phyloP scores from a whole-genome alignment of 1,139 yeast species.

The Candida sp. region DNA sequence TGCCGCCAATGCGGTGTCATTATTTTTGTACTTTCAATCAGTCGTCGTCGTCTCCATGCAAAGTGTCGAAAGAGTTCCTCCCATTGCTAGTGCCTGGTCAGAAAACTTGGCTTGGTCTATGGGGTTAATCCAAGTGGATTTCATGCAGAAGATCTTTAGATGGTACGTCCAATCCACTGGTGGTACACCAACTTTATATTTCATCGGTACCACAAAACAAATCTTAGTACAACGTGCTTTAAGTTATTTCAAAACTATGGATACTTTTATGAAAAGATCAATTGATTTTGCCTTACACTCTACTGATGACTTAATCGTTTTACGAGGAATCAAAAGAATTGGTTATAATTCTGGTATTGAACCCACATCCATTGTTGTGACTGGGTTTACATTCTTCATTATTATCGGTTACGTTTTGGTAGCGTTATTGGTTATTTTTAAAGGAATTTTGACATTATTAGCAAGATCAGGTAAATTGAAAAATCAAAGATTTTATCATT shows the following conservation, averaged over 20 bases:
- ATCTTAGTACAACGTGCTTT: slow-evolving; percentile 66
- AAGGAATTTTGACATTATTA: slow-evolving; percentile 47
- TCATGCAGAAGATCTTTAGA: slow-evolving; percentile 75
- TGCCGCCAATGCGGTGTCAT: slow-evolving; percentile 70
- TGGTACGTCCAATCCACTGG: slow-evolving; percentile 85
- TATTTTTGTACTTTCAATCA: slow-evolving; percentile 73
- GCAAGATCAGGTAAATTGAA: slow-evolving; percentile 42
- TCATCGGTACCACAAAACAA: slow-evolving; percentile 55
- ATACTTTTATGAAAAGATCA: slow-evolving; percentile 18
- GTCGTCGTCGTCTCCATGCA: slow-evolving; percentile 73
- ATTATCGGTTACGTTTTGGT: slow-evolving; percentile 56
- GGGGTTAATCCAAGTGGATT: slow-evolving; percentile 67
- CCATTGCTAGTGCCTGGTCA: slow-evolving; percentile 78
- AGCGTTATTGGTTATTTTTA: slow-evolving; percentile 48
- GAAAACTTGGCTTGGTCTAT: slow-evolving; percentile 84
- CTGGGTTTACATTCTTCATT: slow-evolving; percentile 74
- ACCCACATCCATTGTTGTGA: slow-evolving; percentile 67
- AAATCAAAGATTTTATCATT: slow-evolving; percentile 43
- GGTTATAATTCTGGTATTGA: slow-evolving; percentile 69
- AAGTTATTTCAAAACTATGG: slow-evolving; percentile 20
- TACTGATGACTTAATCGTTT: slow-evolving; percentile 49
- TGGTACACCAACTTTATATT: slow-evolving; percentile 62
- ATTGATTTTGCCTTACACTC: slow-evolving; percentile 32
- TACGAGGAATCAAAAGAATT: slow-evolving; percentile 74
- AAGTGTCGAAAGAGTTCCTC: slow-evolving; percentile 71